phyloP scores from a whole-genome alignment of 805 yeast genomes.

The Wickerhamia fluorescens region DNA sequence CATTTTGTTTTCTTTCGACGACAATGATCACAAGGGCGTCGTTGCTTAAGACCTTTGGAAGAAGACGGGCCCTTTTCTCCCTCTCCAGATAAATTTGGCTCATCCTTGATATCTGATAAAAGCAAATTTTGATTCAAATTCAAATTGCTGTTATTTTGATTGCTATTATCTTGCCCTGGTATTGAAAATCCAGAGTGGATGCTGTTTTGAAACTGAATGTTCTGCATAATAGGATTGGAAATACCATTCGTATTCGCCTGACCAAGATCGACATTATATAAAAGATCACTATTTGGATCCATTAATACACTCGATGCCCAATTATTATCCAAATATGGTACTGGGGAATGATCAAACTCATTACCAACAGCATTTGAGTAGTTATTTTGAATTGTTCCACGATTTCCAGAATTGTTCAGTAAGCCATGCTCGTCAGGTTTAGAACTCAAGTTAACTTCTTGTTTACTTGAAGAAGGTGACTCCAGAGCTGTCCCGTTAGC shows the following conservation, averaged over 20 bases:
- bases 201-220: slow-evolving; percentile 25
- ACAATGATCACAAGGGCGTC: slow-evolving; percentile 80
- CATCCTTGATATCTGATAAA: neutral
- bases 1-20: slow-evolving; percentile 75
- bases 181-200: slow-evolving; percentile 9
- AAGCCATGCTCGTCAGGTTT: too few relatives aligned
- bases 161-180: neutral
- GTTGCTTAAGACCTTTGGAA: slow-evolving; percentile 38
- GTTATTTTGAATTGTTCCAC: too few relatives aligned
- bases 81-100: neutral
- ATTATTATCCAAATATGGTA: slow-evolving; percentile 17
- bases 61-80: slow-evolving; percentile 1
- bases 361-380: too few relatives aligned
- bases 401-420: too few relatives aligned
- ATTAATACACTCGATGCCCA: slow-evolving; percentile 31
- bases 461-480: too few relatives aligned
- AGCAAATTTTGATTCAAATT: neutral
- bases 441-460: too few relatives aligned
- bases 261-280: slow-evolving; percentile 27
- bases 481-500: too few relatives aligned
- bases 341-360: slow-evolving; percentile 5
- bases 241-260: slow-evolving; percentile 2
- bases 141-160: neutral
- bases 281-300: slow-evolving; percentile 23
- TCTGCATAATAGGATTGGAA: slow-evolving; percentile 20